A percentile compares a stretch with the other conserved stretches of the same genome.
These are phyloP conservation scores for Coemansia sp. DNA, from an alignment of 192 early-diverging fungal genomes.

Conservation along the genomic window DNA sequence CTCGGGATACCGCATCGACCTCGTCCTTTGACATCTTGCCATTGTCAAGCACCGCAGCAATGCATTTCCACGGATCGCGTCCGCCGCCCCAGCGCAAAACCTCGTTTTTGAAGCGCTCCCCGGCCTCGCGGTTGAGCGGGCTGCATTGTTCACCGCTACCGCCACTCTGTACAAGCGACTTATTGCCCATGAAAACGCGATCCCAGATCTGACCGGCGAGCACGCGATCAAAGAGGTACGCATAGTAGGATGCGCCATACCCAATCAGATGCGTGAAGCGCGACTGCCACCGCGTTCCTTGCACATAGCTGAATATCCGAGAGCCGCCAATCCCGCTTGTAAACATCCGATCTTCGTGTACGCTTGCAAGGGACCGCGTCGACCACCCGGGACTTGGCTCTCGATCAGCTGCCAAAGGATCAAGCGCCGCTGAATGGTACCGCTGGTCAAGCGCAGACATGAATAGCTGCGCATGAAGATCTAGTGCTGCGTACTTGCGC, in stretches of 20 bases:
- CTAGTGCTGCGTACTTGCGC: conserved; percentile 66
- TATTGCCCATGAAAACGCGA: conserved; percentile 60
- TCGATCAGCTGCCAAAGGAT: conserved; percentile 7
- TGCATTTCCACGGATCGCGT: conserved; percentile 83
- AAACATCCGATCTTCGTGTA: conserved; percentile 59
- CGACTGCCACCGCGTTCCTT: conserved; percentile 81
- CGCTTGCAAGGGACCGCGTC: conserved; percentile 56
- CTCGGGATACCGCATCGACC: conserved; percentile 55
- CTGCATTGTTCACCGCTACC: not conserved
- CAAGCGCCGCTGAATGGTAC: conserved; percentile 69
- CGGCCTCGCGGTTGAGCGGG: conserved; percentile 62
- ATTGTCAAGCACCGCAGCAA: conserved; percentile 65
- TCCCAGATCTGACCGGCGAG: conserved; percentile 79
- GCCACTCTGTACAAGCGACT: conserved; percentile 21
- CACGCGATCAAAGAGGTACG: conserved; percentile 87
- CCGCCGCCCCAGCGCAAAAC: conserved; percentile 92
- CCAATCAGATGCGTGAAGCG: conserved; percentile 90
- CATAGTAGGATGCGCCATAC: conserved; percentile 93
- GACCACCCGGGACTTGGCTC: conserved; percentile 27
- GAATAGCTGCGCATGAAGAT: conserved; percentile 83
- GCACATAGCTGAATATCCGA: conserved; percentile 67
- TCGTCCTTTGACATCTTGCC: conserved; percentile 25
- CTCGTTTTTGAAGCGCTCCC: conserved; percentile 69
- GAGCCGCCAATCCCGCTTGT: conserved; percentile 41
- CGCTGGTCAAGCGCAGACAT: conserved; percentile 91